Percentiles rank a stretch among this genome's conserved stretches.
phyloP scores from a whole-genome alignment of 805 yeast species.

The Ogataea kodamae region DNA sequence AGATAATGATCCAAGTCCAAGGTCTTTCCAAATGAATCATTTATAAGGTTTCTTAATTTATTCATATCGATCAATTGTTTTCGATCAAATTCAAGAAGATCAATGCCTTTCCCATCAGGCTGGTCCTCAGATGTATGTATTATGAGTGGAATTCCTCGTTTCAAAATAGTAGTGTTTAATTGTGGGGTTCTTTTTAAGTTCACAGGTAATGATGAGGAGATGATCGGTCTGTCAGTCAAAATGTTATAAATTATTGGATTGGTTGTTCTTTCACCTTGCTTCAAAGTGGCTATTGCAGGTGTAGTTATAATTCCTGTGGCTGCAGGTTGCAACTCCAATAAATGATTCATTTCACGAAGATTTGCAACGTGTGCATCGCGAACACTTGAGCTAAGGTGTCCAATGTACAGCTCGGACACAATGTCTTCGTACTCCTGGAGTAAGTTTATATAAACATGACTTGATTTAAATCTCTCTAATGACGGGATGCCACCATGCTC shows the following conservation, averaged over 20 bases:
- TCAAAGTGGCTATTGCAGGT: constrained; percentile 61
- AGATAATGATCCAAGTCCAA: constrained; percentile 69
- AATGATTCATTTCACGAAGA: constrained; percentile 57
- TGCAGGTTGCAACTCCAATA: constrained; percentile 48
- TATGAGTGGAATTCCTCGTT: constrained; percentile 65
- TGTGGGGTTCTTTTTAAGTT: constrained; percentile 52
- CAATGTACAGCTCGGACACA: constrained; percentile 57
- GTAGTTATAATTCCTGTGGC: constrained; percentile 85
- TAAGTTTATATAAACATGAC: constrained; percentile 85
- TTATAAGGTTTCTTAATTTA: constrained; percentile 59
- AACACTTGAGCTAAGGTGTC: constrained; percentile 43
- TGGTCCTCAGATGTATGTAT: constrained; percentile 34
- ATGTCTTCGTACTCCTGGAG: constrained; percentile 76
- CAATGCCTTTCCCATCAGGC: constrained; percentile 36
- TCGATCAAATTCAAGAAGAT: constrained; percentile 36
- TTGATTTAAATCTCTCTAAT: constrained; percentile 68
- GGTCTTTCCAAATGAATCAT: constrained; percentile 71
- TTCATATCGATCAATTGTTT: constrained; percentile 46
- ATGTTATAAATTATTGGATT: constrained; percentile 90
- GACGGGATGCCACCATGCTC: constrained; percentile 90
- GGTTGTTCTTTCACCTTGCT: constrained; percentile 33
- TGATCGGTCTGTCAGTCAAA: constrained; percentile 84
- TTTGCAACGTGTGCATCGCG: constrained; percentile 63
- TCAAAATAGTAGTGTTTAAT: constrained; percentile 72
- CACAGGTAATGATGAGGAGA: constrained; percentile 87